Evolutionary conservation across 768 basidiomycete species (phyloP), one percentile per base, ranked within the genome.

Genomic region (Wakefieldia striispora): DNA sequence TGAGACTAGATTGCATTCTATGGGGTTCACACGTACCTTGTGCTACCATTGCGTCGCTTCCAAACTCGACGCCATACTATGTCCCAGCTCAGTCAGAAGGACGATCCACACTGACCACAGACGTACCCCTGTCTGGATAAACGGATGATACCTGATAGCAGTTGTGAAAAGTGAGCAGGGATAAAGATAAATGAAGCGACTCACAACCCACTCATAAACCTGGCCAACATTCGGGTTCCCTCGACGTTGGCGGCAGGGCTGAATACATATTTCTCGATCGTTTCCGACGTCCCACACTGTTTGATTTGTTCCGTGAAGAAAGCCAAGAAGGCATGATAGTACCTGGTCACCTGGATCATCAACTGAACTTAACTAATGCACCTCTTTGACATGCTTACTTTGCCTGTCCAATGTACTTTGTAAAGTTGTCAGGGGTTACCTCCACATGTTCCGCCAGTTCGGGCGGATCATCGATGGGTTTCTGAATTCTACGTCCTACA

Each of bases 91-190:
- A 38, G 11, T 33, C 24, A 40, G 35, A n/a, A 29, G 29, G 27
- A 10, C 5, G 14, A 8, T 12, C 29, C 11, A 29, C 12, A 12
- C 20, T 34, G 24, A 14, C 20, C 31, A 47, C 6, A 26, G 8
- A 72, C 75, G 38, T 58, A 82, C 81, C 36, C 82, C 82, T n/a
- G 74, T 65, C 55, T 78, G 76, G 41, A 84, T 84, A 41, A 80
- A 61, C 0, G 81, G 79, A 63, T 84, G 82, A 12, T 77, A 49
- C 4, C 81, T 83, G 50, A 11, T 13, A 50, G 11, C 16, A 14
- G 19, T 34, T 7, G 4, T 27, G 7, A 31, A 24, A 16, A 21
- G 6, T 26, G 6, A 34, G 29, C 11, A 21, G 16, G 29, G 21
- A 0, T 12, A 13, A 29, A n/a, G n/a, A n/a, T n/a, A 40, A 29